Evolutionary conservation across 352 stramenopile species (phyloP).

Genomic region (Phytophthora quininea): DNA sequence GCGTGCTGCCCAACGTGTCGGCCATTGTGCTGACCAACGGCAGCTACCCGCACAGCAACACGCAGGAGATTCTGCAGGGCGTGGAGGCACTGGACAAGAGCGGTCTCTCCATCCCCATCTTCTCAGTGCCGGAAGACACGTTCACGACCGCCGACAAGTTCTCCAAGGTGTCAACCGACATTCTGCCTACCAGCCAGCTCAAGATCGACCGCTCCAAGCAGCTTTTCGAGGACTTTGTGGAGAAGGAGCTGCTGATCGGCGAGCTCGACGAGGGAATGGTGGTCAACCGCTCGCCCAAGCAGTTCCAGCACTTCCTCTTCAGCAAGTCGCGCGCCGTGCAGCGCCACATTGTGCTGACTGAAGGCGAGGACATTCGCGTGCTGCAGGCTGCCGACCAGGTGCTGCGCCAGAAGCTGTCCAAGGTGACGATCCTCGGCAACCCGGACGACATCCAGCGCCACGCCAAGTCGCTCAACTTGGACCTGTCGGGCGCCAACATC

Average conservation of each 20-base stretch:
- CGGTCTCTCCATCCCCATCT: constrained; percentile 77
- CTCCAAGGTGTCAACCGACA: constrained; percentile 64
- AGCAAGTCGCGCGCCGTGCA: constrained; percentile 73
- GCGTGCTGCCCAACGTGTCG: constrained; percentile 68
- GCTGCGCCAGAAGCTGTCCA: constrained; percentile 63
- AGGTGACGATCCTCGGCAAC: constrained; percentile 83
- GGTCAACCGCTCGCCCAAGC: constrained; percentile 74
- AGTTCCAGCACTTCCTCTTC: constrained; percentile 89
- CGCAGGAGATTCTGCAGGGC: constrained; percentile 70
- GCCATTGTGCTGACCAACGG: constrained; percentile 81
- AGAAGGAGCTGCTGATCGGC: constrained; percentile 69
- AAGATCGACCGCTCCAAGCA: constrained; percentile 76
- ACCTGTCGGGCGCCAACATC: constrained; percentile 66
- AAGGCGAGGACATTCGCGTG: constrained; percentile 83
- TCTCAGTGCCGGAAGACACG: constrained; percentile 66
- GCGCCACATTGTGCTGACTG: constrained; percentile 85
- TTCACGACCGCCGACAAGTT: constrained; percentile 68
- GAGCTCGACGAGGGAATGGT: constrained; percentile 69
- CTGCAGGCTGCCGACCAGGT: constrained; percentile 82
- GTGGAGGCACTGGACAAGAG: constrained; percentile 73
- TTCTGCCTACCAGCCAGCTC: constrained; percentile 67
- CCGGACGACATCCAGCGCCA: constrained; percentile 68
- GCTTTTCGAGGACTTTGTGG: constrained; percentile 70
- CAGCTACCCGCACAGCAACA: constrained; percentile 77
- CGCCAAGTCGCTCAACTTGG: constrained; percentile 70